Evolutionary conservation across 2,329 filamentous ascomycete genomes (phyloP).

Genomic region (Metarhizium guizhouense): DNA sequence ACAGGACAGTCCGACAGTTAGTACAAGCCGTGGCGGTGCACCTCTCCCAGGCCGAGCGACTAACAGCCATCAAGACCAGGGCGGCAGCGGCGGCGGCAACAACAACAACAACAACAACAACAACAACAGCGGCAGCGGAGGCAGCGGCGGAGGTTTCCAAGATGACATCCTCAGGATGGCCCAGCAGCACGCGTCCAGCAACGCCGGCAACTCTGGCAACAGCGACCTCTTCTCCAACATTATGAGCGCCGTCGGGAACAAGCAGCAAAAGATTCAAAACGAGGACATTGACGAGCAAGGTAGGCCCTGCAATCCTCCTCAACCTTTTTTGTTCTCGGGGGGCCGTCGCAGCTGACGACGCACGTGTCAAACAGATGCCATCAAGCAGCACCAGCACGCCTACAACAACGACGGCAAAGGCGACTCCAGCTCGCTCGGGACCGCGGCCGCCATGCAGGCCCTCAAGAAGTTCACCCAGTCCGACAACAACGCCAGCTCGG

Average conservation of each 20-base stretch:
- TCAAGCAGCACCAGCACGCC: conserved; percentile 66
- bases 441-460: conserved; percentile 72
- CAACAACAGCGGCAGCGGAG: conserved; percentile 6
- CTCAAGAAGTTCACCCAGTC: conserved; percentile 68
- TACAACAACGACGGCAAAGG: conserved; percentile 46
- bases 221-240: conserved; percentile 40
- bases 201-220: conserved; percentile 37
- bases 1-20: conserved; percentile 3
- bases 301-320: conserved; percentile 13
- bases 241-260: conserved; percentile 37
- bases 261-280: conserved; percentile 37
- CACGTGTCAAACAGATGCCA: conserved; percentile 41
- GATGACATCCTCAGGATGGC: conserved; percentile 40
- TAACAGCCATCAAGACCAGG: not conserved
- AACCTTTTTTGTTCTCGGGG: no score
- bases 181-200: conserved; percentile 36
- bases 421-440: conserved; percentile 49
- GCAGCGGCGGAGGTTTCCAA: conserved; percentile 23
- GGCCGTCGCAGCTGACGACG: not conserved
- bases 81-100: not conserved
- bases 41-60: not conserved
- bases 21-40: not conserved
- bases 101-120: conserved; percentile 11
- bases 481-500: conserved; percentile 34
- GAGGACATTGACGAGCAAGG: conserved; percentile 43